Conservation (phyloP, 805 yeast genomes). For the Myxozyma kluyveri region DNA sequence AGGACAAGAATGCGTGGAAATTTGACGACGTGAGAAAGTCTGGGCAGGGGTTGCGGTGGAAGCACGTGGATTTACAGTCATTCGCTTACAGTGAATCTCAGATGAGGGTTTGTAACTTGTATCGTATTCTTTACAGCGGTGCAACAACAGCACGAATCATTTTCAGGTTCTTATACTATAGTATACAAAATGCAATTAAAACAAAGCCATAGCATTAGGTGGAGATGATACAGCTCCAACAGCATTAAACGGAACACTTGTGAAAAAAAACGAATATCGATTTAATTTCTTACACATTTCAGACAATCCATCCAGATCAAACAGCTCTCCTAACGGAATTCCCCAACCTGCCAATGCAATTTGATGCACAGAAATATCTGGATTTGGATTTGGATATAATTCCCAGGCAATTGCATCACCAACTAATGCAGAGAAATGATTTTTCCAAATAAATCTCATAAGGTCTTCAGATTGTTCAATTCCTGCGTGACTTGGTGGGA, state of each 20-base stretch:
- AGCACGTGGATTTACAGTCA: too few species aligned
- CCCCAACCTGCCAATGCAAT: slow-evolving; percentile 38
- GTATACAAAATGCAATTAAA: slow-evolving; percentile 3
- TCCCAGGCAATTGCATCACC: slow-evolving; percentile 35
- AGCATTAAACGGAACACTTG: slow-evolving; percentile 37
- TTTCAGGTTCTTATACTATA: not conserved
- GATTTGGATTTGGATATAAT: slow-evolving; percentile 27
- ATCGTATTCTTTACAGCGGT: not conserved
- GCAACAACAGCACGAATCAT: not conserved
- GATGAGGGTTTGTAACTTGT: too few species aligned
- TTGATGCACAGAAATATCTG: slow-evolving; percentile 31
- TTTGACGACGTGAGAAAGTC: too few species aligned
- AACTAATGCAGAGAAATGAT: slow-evolving; percentile 35
- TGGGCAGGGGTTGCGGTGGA: too few species aligned
- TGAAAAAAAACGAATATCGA: slow-evolving; percentile 36
- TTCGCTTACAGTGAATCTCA: too few species aligned
- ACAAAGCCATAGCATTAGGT: slow-evolving; percentile 48
- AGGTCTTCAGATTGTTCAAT: slow-evolving; percentile 32
- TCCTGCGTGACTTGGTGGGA: slow-evolving; percentile 29
- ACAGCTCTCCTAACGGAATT: slow-evolving; percentile 39
- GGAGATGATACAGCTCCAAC: slow-evolving; percentile 39
- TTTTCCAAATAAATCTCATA: slow-evolving; percentile 34
- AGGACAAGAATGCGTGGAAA: too few species aligned
- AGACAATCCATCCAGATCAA: slow-evolving; percentile 36
- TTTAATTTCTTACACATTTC: slow-evolving; percentile 32